Evolutionary conservation across 257 asterid genomes (phyloP).

Genomic region (Nicotiana sylvestris): DNA sequence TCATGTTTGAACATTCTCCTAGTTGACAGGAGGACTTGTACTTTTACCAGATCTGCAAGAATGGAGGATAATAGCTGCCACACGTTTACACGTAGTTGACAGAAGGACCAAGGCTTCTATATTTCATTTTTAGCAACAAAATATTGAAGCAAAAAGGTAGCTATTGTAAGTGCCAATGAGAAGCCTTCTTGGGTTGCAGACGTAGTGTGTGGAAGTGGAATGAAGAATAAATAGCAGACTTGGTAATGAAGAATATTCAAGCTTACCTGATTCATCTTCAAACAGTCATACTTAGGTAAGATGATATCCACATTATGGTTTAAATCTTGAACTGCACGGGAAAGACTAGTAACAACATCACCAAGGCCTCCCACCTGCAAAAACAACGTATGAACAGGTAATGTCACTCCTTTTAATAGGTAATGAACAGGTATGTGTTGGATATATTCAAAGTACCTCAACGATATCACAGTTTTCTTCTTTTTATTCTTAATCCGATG

Average conservation of each 20-base stretch:
- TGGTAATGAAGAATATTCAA: conserved; percentile 17
- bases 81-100: background rate
- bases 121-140: background rate
- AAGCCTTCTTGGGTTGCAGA: conserved; percentile 4
- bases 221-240: conserved; percentile 16
- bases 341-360: conserved; percentile 98
- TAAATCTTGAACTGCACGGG: conserved; percentile 96
- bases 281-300: conserved; percentile 90
- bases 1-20: background rate
- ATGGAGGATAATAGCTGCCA: background rate
- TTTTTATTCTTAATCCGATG: background rate
- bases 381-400: conserved; percentile 11
- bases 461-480: background rate
- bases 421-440: background rate
- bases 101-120: background rate
- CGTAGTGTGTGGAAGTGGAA: background rate
- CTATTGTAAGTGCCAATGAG: conserved; percentile 1
- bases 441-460: background rate
- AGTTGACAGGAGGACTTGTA: background rate
- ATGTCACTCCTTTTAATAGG: background rate
- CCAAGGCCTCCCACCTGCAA: conserved; percentile 99
- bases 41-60: background rate
- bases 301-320: conserved; percentile 81
- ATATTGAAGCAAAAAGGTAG: conserved; percentile 3
- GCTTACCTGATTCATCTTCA: conserved; percentile 69